Base-by-base conservation (phyloP, 2,329 filamentous ascomycete genomes). In the Fusarium guadeloupense region DNA sequence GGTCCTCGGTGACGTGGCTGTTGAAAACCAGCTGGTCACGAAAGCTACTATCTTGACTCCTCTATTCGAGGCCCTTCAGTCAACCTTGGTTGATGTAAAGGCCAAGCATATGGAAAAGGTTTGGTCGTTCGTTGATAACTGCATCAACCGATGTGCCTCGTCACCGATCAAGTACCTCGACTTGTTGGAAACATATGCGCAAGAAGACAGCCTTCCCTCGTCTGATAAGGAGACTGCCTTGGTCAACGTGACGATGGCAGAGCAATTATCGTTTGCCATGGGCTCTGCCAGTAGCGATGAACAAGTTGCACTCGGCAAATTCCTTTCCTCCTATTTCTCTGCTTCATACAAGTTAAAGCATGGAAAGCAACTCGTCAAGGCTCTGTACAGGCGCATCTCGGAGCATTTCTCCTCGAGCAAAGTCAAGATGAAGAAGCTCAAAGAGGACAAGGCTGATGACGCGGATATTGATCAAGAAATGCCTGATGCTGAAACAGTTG, bases 81-180 rank as follows among this genome's bases (percentile, higher is more conserved):
- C 54, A 40, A 69, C 67, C 4, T 45, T 55, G 9, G 35, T 54
- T 6, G 66, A 69, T 17, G 46, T 49, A 10, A 65, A 58, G 20
- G 28, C 55, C 2, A 55, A 63, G 9, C 48, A 64, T 12, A 74
- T 81, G 64, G 74, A 78, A 13, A 65, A 71, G 0, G 71, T 93
- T 1, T 90, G 90, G 77, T 74, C 80, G 1, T 96, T 95, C 70
- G 74, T 97, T 21, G 93, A 97, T 70, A 93, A 96, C 60, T 96
- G 92, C 73, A 81, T 91, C 46, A 86, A 86, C 25, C 86, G 93
- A 20, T 91, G 91, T 65, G 88, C 88, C 14, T 87, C 79, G 3
- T 89, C 89, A 20, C 90, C 92, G 0, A 89, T 96, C 69, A 96
- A 92, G 71, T 94, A 97, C 69, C 86, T 95, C 23, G 90, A 95